Percentiles rank a stretch among this genome's conserved stretches.
These are phyloP conservation scores for Diaporthe sp. DNA, from an alignment of 2,329 filamentous ascomycete genomes.

Conservation along the genomic window DNA sequence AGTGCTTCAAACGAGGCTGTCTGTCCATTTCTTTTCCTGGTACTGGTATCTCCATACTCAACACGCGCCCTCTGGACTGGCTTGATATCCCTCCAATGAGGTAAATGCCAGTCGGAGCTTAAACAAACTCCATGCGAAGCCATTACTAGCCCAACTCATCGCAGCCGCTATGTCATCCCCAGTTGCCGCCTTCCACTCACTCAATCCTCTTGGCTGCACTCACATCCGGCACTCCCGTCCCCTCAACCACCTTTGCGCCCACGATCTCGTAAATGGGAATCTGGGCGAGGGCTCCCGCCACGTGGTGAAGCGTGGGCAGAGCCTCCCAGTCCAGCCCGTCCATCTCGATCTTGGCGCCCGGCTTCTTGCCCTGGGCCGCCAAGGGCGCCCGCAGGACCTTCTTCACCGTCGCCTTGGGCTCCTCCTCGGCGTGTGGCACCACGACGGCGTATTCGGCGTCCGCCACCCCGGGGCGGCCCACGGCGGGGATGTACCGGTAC, in stretches of 20 bases:
- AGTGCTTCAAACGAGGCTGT: not conserved
- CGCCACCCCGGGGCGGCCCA: conserved; percentile 45
- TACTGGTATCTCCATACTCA: conserved; percentile 20
- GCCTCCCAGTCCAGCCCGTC: conserved; percentile 61
- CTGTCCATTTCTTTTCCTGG: not conserved
- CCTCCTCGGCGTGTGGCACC: conserved; percentile 48
- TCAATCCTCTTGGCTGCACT: conserved; percentile 34
- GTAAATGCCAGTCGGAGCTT: not conserved
- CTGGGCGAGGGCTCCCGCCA: conserved; percentile 61
- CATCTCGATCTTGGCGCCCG: conserved; percentile 56
- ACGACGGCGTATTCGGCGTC: conserved; percentile 64
- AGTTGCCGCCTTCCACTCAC: not conserved
- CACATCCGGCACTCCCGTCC: conserved; percentile 41
- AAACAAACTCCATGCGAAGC: not conserved
- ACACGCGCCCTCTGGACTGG: not conserved
- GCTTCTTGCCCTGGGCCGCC: conserved; percentile 16
- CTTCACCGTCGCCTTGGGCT: conserved; percentile 42
- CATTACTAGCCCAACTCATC: not conserved
- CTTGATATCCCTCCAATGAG: not conserved
- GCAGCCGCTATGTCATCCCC: not conserved
- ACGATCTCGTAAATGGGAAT: conserved; percentile 68
- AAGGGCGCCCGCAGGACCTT: conserved; percentile 47
- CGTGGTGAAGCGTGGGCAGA: conserved; percentile 70
- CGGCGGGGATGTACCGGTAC: conserved; percentile 31
- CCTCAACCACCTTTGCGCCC: conserved; percentile 65